phyloP scores from a whole-genome alignment of 306 rosid species.

The Geum urbanum region DNA sequence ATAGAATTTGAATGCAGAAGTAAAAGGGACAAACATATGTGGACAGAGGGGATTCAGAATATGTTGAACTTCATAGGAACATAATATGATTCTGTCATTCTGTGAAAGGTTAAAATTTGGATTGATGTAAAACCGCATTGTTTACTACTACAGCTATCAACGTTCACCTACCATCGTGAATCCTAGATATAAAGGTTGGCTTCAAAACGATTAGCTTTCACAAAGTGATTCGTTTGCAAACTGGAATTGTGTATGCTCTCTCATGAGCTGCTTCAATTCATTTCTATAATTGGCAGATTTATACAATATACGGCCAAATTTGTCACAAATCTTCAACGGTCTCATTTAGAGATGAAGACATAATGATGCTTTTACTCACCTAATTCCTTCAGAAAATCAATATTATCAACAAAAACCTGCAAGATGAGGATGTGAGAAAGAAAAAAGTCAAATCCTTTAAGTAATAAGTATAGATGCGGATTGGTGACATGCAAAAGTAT shows the following conservation, averaged over 20 bases:
- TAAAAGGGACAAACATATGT: conserved; percentile 61
- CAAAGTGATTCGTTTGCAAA: conserved; percentile 12
- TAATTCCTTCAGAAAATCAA: conserved; percentile 65
- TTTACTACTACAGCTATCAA: conserved; percentile 5
- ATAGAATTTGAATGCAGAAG: conserved; percentile 84
- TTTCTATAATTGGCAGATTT: conserved; percentile 21
- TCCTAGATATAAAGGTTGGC: conserved; percentile 12
- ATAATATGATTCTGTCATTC: conserved; percentile 18
- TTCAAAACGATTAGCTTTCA: conserved; percentile 15
- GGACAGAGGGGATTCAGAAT: conserved; percentile 81
- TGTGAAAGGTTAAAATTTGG: background rate
- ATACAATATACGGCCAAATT: conserved; percentile 22
- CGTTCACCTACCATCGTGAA: conserved; percentile 6
- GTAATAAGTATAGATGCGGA: background rate
- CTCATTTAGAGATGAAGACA: conserved; percentile 27
- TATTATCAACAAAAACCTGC: conserved; percentile 65
- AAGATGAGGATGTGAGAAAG: conserved; percentile 10
- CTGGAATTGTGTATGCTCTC: conserved; percentile 7
- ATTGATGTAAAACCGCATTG: conserved; percentile 15
- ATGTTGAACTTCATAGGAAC: conserved; percentile 59
- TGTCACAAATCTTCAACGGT: conserved; percentile 16
- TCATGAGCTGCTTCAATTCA: conserved; percentile 24
- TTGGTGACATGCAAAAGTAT: background rate
- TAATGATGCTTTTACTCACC: conserved; percentile 30
- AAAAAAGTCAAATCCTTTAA: background rate